Base-by-base conservation (phyloP, 2,329 filamentous ascomycete genomes). In the Diaporthe nobilis region DNA sequence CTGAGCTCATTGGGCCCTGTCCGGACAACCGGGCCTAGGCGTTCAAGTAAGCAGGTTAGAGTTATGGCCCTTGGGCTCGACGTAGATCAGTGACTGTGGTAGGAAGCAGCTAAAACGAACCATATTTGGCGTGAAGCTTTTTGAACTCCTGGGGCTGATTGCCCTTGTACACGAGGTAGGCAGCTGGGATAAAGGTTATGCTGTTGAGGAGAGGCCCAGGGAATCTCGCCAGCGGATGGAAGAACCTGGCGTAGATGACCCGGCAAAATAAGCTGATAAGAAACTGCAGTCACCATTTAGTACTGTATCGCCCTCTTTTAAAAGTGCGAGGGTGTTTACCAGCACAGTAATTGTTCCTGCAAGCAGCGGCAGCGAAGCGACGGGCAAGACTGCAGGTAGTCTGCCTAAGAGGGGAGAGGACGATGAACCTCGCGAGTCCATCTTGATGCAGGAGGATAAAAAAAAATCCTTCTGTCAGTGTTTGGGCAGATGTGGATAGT, bases 1-100 rank as follows among this genome's bases (percentile, higher is more conserved):
- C 57, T 60, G 20, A 60, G 57, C 57, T 60, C 57, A 60, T 39
- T 60, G 10, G 57, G 57, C 5, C 31, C 57, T n/a, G 34, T 39
- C 9, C 57, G 31, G 2, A 60, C 57, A 17, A 60, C 57, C 10
- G 57, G 57, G 57, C 60, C 60, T 44, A 20, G n/a, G 20, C 22
- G 22, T 22, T 31, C 34, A 58, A 12, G 8, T 5, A 12, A 9
- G 4, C 13, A 28, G 10, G 34, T 44, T 4, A 63, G 37, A 8
- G 20, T 20, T 7, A 15, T 39, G 20, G 10, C 15, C 39, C 22
- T 39, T 39, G 31, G 13, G 20, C 8, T n/a, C 10, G 2, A 22
- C 12, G 13, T 39, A 31, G 20, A 20, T 39, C 9, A n/a, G 17
- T n/a, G 34, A n/a, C 10, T 22, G 22, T 6, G 20, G 25, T 25